phyloP scores from a whole-genome alignment of 441 rosid species.

The Adansonia gregorii region DNA sequence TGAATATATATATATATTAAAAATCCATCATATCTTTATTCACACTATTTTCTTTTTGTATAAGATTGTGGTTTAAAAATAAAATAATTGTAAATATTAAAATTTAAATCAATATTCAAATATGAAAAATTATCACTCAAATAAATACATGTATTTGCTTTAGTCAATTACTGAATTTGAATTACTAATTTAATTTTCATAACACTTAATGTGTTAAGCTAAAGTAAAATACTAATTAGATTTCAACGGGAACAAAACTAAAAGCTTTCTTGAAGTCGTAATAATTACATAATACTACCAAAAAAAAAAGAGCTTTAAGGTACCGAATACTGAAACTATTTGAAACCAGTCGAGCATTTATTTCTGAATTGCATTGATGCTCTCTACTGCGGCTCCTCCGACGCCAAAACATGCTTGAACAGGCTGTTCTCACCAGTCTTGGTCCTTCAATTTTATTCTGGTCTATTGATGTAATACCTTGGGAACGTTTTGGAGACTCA shows the following conservation, averaged over 20 bases:
- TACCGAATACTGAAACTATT: neutral
- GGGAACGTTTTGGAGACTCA: slow-evolving; percentile 52
- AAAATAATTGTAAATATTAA: too few relatives aligned
- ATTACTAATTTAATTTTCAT: too few relatives aligned
- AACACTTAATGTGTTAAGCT: too few relatives aligned
- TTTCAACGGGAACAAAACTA: neutral
- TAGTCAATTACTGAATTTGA: too few relatives aligned
- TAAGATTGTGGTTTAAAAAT: too few relatives aligned
- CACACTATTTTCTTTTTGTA: too few relatives aligned
- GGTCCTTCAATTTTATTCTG: slow-evolving; percentile 78
- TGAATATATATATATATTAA: too few relatives aligned
- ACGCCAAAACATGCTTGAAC: slow-evolving; percentile 97
- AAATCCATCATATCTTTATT: too few relatives aligned
- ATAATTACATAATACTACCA: slow-evolving; percentile 7
- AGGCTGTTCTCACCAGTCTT: slow-evolving; percentile 75
- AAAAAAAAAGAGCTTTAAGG: neutral
- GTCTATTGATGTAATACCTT: slow-evolving; percentile 40
- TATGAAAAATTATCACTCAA: too few relatives aligned
- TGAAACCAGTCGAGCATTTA: slow-evolving; percentile 58
- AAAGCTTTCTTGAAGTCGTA: neutral
- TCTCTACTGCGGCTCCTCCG: slow-evolving; percentile 98
- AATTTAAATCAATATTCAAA: too few relatives aligned
- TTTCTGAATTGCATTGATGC: slow-evolving; percentile 93
- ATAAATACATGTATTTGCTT: too few relatives aligned
- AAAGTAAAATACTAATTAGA: neutral